A percentile compares a stretch with the other conserved stretches of the same genome.
Evolutionary conservation across 352 stramenopile species (phyloP).

Genomic region (Globisporangium mamillatum): DNA sequence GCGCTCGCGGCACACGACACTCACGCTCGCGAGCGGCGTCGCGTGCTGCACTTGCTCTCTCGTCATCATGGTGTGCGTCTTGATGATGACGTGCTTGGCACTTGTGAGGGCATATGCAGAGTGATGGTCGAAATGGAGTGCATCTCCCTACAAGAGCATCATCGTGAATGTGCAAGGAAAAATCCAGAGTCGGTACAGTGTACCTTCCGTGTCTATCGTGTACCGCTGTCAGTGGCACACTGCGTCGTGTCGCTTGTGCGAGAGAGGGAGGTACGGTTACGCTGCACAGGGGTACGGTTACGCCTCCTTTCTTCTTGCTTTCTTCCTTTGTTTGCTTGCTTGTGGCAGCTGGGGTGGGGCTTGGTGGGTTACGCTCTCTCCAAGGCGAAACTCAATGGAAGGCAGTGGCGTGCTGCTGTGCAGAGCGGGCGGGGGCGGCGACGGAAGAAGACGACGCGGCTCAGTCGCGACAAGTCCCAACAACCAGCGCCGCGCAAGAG

Average conservation of each 20-base stretch:
- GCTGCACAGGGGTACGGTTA: neutral
- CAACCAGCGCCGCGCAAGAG: slow-evolving; percentile 6
- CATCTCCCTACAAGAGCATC: slow-evolving; percentile 5
- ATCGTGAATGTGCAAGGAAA: neutral
- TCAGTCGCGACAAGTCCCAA: neutral
- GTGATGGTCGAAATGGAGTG: neutral
- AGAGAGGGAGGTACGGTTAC: slow-evolving; percentile 5
- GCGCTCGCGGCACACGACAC: slow-evolving; percentile 22
- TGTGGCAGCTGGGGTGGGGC: neutral
- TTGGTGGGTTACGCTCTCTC: slow-evolving; percentile 12
- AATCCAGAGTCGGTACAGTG: slow-evolving; percentile 5
- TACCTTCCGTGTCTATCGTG: neutral
- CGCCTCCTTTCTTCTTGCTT: neutral
- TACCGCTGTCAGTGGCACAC: neutral
- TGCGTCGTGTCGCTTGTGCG: neutral
- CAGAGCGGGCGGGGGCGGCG: slow-evolving; percentile 1
- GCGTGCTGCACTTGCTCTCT: neutral
- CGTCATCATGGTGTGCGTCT: neutral
- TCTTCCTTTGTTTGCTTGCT: too few species aligned
- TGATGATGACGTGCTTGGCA: neutral
- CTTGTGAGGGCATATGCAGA: neutral
- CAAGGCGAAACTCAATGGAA: slow-evolving; percentile 18
- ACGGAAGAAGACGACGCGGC: slow-evolving; percentile 1
- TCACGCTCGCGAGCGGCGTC: slow-evolving; percentile 17
- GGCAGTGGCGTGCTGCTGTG: slow-evolving; percentile 7